Base-by-base conservation (phyloP, 305 asterid species). In the Coffea humblotiana region DNA sequence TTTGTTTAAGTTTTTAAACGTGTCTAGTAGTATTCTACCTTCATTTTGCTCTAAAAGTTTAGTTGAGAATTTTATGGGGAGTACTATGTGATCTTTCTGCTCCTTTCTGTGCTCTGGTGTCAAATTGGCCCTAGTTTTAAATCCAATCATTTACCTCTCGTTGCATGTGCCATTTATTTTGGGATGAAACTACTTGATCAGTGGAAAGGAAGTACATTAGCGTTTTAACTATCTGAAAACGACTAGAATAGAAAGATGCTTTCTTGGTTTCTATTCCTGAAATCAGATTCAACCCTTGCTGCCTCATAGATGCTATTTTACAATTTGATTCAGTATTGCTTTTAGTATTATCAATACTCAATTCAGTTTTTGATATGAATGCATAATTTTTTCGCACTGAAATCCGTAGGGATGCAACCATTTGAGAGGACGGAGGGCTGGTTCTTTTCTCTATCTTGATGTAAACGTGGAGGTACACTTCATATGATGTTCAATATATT, bases 361-460 rank as follows among this genome's bases (percentile, higher is more conserved):
- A 5, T 40, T 64, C 58, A 65, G 16, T 16, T 10, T 12, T 71
- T 78, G 21, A n/a, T 19, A 32, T 58, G 60, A 27, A 78, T 54
- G 47, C 64, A 72, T 60, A 29, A 67, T 66, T 40, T 35, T 60
- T 71, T 66, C 54, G 12, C 51, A 9, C 64, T 84, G 85, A 81
- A 78, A 87, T 86, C 61, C 83, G 81, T 83, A 94, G 98, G 99
- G 98, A 64, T 94, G 90, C 86, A 88, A 84, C 81, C 98, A 86
- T 83, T 90, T 96, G 69, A 89, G 99, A 87, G 99, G 97, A 82
- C 91, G 98, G 85, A 91, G 96, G 79, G 99, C 98, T 35, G 98
- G 99, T 60, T 94, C 99, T 71, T 90, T 87, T 82, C 88, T 96
- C 84, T 96, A 90, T 87, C 97, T 96, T 82, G 99, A 94, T 90